Conservation (phyloP, 768 basidiomycete genomes). For the Tubosaeta brunneosetosa region DNA sequence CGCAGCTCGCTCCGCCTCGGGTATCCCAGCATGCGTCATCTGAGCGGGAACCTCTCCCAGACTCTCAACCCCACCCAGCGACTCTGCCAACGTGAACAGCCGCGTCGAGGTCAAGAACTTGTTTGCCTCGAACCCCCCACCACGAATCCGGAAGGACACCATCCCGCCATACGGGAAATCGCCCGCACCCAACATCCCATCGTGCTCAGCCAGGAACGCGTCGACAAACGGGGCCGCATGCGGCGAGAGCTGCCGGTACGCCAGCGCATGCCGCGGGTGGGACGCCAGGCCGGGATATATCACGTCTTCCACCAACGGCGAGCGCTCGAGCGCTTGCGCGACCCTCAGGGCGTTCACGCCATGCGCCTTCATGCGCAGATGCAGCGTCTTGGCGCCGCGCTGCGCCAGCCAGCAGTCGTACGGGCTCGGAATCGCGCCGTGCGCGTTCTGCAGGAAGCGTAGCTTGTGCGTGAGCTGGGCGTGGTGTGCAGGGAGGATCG, state of each 20-base stretch:
- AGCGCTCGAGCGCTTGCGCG: constrained; percentile 54
- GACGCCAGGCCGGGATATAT: constrained; percentile 79
- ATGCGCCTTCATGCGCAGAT: constrained; percentile 82
- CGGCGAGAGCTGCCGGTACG: constrained; percentile 57
- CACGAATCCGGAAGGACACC: constrained; percentile 65
- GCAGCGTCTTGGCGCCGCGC: constrained; percentile 87
- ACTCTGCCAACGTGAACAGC: constrained; percentile 82
- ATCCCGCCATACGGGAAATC: constrained; percentile 92
- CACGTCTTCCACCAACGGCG: constrained; percentile 67
- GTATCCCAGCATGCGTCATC: constrained; percentile 87
- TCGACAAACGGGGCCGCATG: constrained; percentile 68
- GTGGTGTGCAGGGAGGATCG: constrained; percentile 62
- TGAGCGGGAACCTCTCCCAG: constrained; percentile 79
- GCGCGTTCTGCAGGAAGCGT: constrained; percentile 87
- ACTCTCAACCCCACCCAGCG: constrained; percentile 88
- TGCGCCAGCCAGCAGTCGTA: constrained; percentile 90
- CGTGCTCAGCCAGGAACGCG: constrained; percentile 19
- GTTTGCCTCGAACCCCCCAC: constrained; percentile 52
- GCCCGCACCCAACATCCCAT: constrained; percentile 1
- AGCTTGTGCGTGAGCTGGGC: constrained; percentile 48
- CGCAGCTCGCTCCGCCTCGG: constrained; percentile 56
- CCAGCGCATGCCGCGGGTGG: constrained; percentile 62
- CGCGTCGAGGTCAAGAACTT: constrained; percentile 60
- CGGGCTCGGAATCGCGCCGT: constrained; percentile 78
- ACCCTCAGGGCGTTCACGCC: constrained; percentile 78